A percentile compares a stretch with the other conserved stretches of the same genome.
Conservation (phyloP, 768 basidiomycete genomes). For the Hortiboletus campestris region DNA sequence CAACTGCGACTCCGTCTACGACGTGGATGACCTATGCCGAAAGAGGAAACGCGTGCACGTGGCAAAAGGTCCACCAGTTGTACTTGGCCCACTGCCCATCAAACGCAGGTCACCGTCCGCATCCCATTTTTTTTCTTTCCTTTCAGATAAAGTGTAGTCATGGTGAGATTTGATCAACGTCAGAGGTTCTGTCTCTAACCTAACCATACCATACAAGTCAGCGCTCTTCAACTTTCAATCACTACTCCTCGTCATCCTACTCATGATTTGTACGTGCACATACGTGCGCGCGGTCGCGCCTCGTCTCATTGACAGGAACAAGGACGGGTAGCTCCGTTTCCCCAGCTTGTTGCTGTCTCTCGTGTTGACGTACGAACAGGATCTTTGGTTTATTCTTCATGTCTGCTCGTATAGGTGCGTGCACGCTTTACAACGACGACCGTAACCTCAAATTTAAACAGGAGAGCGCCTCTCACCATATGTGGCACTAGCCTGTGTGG, state of each 20-base stretch:
- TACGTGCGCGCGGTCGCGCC: slow-evolving; percentile 92
- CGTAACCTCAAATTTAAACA: slow-evolving; percentile 32
- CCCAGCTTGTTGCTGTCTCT: background rate
- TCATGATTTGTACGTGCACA: slow-evolving; percentile 96
- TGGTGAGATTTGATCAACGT: slow-evolving; percentile 12
- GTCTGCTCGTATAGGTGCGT: slow-evolving; percentile 89
- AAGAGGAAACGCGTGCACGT: background rate
- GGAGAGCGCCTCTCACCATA: slow-evolving; percentile 96
- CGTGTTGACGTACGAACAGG: slow-evolving; percentile 39
- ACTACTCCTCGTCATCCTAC: slow-evolving; percentile 86
- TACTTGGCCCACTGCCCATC: background rate
- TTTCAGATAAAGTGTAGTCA: background rate
- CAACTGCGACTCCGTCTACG: too few relatives aligned
- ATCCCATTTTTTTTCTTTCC: background rate
- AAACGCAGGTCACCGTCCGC: background rate
- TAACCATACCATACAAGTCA: slow-evolving; percentile 47
- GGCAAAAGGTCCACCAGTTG: background rate
- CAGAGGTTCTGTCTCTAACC: background rate
- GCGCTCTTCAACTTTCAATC: slow-evolving; percentile 99
- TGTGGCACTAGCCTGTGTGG: slow-evolving; percentile 87
- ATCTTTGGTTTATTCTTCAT: slow-evolving; percentile 94
- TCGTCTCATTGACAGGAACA: slow-evolving; percentile 87
- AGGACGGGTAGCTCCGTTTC: slow-evolving; percentile 68
- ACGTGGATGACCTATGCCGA: background rate
- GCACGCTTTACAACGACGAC: background rate